Conservation (phyloP, 768 basidiomycete genomes). For the Leccinellum albellum region DNA sequence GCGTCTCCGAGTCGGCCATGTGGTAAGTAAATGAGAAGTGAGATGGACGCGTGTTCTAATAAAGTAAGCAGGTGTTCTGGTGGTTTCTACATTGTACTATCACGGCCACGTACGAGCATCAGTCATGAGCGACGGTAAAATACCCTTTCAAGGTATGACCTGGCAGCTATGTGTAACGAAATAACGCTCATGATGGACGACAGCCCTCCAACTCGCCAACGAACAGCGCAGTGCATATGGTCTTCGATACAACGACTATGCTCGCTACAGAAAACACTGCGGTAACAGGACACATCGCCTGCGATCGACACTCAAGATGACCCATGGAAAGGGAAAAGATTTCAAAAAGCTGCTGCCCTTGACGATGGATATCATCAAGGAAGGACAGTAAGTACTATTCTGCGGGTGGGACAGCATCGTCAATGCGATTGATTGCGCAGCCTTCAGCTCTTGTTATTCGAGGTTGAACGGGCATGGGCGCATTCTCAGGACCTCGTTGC, state of each 20-base stretch:
- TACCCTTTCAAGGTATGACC: conserved; percentile 41
- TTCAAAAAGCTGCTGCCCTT: conserved; percentile 81
- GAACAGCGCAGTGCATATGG: conserved; percentile 91
- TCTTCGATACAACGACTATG: conserved; percentile 83
- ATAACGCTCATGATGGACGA: background rate
- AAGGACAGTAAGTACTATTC: conserved; percentile 66
- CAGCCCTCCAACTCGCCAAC: conserved; percentile 81
- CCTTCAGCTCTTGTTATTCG: conserved; percentile 80
- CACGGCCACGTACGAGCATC: background rate
- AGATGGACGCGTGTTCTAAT: conserved; percentile 19
- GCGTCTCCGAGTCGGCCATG: conserved; percentile 51
- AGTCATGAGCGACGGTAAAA: conserved; percentile 24
- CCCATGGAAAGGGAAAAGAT: conserved; percentile 84
- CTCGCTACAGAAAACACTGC: conserved; percentile 91
- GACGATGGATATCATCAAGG: conserved; percentile 65
- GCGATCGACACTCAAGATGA: conserved; percentile 77
- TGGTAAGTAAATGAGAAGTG: background rate
- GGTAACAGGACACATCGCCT: conserved; percentile 86
- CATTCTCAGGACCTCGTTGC: conserved; percentile 76
- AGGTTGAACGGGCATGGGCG: conserved; percentile 90
- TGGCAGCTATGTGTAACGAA: background rate
- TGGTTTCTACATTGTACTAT: conserved; percentile 16
- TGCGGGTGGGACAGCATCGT: conserved; percentile 3
- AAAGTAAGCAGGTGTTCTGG: conserved; percentile 7
- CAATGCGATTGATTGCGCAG: conserved; percentile 34